These are phyloP conservation scores for Aphanomyces astaci DNA, from an alignment of 352 stramenopile species.

Conservation along the genomic window DNA sequence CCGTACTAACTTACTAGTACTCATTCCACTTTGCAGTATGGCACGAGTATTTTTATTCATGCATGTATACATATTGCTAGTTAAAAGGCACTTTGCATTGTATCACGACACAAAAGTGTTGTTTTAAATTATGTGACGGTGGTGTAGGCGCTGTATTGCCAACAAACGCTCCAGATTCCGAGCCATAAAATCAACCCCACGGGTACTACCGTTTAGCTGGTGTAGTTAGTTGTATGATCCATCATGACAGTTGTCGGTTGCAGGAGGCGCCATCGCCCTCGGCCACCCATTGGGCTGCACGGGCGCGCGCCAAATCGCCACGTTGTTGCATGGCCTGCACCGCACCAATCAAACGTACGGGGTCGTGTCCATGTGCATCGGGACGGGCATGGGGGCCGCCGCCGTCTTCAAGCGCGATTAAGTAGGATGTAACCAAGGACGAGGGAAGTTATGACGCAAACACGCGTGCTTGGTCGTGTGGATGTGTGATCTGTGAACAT, in stretches of 20 bases:
- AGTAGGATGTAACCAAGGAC: too few species aligned
- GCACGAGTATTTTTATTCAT: too few species aligned
- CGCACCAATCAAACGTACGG: conserved; percentile 74
- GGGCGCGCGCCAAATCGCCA: conserved; percentile 86
- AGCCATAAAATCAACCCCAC: conserved; percentile 86
- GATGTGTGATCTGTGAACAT: too few species aligned
- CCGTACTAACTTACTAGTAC: too few species aligned
- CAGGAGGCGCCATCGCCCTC: conserved; percentile 76
- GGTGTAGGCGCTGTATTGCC: conserved; percentile 59
- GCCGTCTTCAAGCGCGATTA: conserved; percentile 83
- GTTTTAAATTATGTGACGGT: neutral
- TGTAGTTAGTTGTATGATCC: neutral
- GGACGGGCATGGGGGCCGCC: conserved; percentile 91
- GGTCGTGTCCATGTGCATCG: conserved; percentile 94
- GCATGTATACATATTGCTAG: too few species aligned
- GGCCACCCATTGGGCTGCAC: conserved; percentile 86
- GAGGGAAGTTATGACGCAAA: conserved; percentile 5
- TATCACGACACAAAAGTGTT: too few species aligned
- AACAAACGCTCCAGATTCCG: conserved; percentile 68
- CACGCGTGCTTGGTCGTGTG: too few species aligned
- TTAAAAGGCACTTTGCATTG: neutral
- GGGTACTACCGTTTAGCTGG: conserved; percentile 27
- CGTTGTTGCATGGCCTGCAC: conserved; percentile 88
- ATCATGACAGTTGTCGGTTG: neutral
- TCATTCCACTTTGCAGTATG: too few species aligned